These are phyloP conservation scores for Epichloe aotearoae DNA, from an alignment of 2,329 filamentous ascomycete genomes.

Conservation along the genomic window DNA sequence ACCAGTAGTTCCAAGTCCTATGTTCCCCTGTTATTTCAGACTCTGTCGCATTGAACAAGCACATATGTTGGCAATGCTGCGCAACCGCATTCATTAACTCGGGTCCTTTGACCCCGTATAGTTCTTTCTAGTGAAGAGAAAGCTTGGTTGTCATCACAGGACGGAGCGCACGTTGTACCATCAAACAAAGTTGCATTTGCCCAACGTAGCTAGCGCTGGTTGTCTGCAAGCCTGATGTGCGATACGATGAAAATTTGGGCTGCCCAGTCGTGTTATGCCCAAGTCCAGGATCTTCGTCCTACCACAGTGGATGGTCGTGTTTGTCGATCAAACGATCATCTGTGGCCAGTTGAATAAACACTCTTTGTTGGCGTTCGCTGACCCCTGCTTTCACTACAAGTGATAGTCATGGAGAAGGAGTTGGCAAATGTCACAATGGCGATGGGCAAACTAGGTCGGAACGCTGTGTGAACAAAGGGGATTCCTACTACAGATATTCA, in stretches of 20 bases:
- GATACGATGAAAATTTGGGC: background rate
- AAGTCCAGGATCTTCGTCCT: background rate
- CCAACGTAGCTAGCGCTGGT: background rate
- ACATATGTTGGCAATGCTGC: background rate
- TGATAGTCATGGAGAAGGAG: background rate
- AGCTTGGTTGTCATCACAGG: background rate
- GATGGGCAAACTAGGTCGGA: background rate
- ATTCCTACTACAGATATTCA: constrained; percentile 35
- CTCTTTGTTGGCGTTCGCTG: background rate
- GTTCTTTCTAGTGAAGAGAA: background rate
- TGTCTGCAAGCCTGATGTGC: background rate
- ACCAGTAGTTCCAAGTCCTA: background rate
- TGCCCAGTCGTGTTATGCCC: background rate
- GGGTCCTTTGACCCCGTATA: background rate
- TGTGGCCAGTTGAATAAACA: background rate
- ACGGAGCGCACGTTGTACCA: background rate
- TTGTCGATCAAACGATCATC: background rate
- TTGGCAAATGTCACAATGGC: background rate
- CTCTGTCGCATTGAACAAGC: background rate
- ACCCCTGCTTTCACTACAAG: background rate
- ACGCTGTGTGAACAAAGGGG: constrained; percentile 16
- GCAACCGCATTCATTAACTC: background rate
- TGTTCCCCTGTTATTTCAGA: background rate
- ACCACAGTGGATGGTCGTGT: background rate
- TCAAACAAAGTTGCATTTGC: background rate